Percentiles rank a stretch among this genome's conserved stretches.
These are phyloP conservation scores for Plasmodium vivax DNA, from an alignment of 169 alveolate species.

Conservation along the genomic window DNA sequence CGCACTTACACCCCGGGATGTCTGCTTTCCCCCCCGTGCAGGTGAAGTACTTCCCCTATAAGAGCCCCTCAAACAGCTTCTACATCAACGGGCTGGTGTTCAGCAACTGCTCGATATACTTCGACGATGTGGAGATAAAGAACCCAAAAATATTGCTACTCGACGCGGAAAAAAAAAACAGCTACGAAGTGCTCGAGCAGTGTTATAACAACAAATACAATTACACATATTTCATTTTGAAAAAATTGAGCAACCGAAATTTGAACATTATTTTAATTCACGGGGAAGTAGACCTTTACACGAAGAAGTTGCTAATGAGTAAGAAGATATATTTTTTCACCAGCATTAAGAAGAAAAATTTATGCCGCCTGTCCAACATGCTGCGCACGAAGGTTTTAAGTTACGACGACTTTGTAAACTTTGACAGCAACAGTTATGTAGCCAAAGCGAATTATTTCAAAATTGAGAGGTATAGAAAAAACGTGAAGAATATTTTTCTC, in stretches of 20 bases:
- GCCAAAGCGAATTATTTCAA: conserved; percentile 69
- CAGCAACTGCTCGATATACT: conserved; percentile 56
- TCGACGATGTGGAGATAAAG: conserved; percentile 59
- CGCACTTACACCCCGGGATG: not conserved
- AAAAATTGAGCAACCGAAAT: conserved; percentile 22
- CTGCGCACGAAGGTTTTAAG: conserved; percentile 33
- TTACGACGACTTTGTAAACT: conserved; percentile 47
- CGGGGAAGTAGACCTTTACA: conserved; percentile 42
- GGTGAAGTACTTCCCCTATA: conserved; percentile 69
- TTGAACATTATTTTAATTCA: conserved; percentile 51
- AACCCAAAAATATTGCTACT: conserved; percentile 60
- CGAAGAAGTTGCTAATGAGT: conserved; percentile 49
- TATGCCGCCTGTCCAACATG: conserved; percentile 39
- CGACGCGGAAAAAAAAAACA: conserved; percentile 8
- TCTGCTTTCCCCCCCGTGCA: not conserved
- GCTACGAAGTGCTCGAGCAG: conserved; percentile 25
- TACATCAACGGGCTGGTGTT: conserved; percentile 62
- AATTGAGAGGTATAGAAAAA: conserved; percentile 56
- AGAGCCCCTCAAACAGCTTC: conserved; percentile 32
- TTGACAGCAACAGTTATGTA: conserved; percentile 35
- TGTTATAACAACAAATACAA: conserved; percentile 21
- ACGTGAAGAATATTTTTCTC: conserved; percentile 63
- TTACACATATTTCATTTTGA: conserved; percentile 26
- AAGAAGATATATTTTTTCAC: conserved; percentile 70
- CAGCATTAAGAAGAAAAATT: conserved; percentile 56